Evolutionary conservation across 768 basidiomycete species (phyloP), one percentile per base, ranked within the genome.

Genomic region (Auricularia auricula-judae): DNA sequence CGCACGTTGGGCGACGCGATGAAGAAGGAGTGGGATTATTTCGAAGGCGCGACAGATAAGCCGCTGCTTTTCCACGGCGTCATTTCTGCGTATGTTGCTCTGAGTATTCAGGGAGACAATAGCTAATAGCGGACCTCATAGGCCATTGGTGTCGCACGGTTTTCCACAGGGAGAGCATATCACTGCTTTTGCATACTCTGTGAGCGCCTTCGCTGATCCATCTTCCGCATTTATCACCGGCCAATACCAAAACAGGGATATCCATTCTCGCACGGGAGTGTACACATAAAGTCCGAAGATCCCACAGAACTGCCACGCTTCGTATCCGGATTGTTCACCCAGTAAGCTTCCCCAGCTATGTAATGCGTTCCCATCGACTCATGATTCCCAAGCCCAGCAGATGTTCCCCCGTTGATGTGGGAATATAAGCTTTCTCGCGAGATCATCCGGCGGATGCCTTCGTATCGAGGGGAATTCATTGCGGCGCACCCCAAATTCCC

Each of bases 381-480:
- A 51, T 21, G 21, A 14, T 18, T 4, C 47, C 47, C 10, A 8
- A 51, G 47, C 21, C 47, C 47, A 5, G 47, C 47, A 18, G 47
- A 51, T 18, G 3, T 87, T 4, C 77, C 70, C 0, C 72, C 79
- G 23, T 66, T 86, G 56, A 74, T 74, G 63, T 82, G 82, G 77
- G 75, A 70, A 0, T 87, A 86, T 71, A 88, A 87, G 67, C 78
- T 77, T 63, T 63, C 70, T 3, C 78, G 85, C 1, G 86, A 88
- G 72, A 66, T 83, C 10, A 74, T 76, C 3, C 79, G 86, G 42
- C 81, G 86, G 16, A 84, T 85, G 80, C 64, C 72, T 14, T 68
- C 65, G 51, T 79, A 77, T 58, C 72, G 75, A 16, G 77, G 77
- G n/a, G 76, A 77, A 62, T 66, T 51, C 8, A 21, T 60, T 16